Evolutionary conservation across 352 stramenopile genomes (phyloP).

Genomic region (Hyaloperonospora arabidopsidis): DNA sequence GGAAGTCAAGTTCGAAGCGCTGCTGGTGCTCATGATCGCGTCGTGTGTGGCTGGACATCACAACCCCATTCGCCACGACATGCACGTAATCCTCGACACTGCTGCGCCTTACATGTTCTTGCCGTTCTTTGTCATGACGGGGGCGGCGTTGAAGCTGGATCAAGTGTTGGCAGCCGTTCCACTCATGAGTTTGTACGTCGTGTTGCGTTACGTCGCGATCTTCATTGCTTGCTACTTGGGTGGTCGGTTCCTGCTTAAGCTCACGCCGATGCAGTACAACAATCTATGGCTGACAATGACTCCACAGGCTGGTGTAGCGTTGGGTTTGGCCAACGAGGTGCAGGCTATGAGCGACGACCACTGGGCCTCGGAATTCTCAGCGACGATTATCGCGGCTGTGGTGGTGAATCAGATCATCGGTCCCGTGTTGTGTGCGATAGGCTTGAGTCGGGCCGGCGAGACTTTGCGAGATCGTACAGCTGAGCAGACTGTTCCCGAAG

Average conservation of each 20-base stretch:
- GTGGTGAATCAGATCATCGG: slow-evolving; percentile 71
- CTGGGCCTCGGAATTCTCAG: slow-evolving; percentile 51
- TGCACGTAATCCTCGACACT: slow-evolving; percentile 69
- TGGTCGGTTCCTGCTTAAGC: slow-evolving; percentile 54
- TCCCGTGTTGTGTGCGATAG: slow-evolving; percentile 51
- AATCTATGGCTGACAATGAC: slow-evolving; percentile 74
- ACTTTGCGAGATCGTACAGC: slow-evolving; percentile 28
- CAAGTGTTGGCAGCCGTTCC: slow-evolving; percentile 49
- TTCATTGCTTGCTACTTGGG: slow-evolving; percentile 57
- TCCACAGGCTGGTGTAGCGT: slow-evolving; percentile 54
- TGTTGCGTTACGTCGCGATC: slow-evolving; percentile 46
- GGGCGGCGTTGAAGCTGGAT: slow-evolving; percentile 57
- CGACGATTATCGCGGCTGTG: slow-evolving; percentile 58
- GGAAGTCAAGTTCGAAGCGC: slow-evolving; percentile 65
- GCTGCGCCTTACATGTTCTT: slow-evolving; percentile 65
- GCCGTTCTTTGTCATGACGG: slow-evolving; percentile 76
- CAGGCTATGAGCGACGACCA: slow-evolving; percentile 37
- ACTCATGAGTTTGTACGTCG: slow-evolving; percentile 59
- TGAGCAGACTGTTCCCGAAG: slow-evolving; percentile 4
- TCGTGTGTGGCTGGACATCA: slow-evolving; percentile 62
- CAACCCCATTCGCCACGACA: slow-evolving; percentile 55
- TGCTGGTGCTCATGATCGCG: slow-evolving; percentile 60
- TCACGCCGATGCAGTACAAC: slow-evolving; percentile 54
- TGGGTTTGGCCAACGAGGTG: slow-evolving; percentile 56
- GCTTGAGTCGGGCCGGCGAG: slow-evolving; percentile 44